Evolutionary conservation across 78 protist species (phyloP), one percentile per base, ranked within the genome.

Genomic region (Dictyostelium capitatum): DNA sequence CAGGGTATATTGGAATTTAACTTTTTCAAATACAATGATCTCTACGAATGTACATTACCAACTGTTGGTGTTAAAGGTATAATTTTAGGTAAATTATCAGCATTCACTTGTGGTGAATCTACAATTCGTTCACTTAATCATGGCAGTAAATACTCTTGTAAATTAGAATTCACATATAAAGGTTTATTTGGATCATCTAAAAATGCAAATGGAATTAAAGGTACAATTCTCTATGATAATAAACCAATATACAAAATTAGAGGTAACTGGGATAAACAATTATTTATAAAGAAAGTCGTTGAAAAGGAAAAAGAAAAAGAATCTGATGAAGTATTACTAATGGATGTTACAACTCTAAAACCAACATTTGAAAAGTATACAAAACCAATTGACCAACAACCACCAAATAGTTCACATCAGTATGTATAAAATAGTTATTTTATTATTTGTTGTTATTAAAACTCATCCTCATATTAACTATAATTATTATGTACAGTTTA

Each of bases 231-330:
- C 43, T 9, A 46, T 48, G 67, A 48, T 28, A 54, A 47, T 48
- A 85, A 85, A 75, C 43, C 25, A 28, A 7, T 75, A 0, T 46
- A 59, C 48, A 85, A 75, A 30, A 47, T 85, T 11, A 77, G 79
- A 28, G 92, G 92, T 19, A 73, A 85, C 46, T 85, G 92, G 92
- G 92, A 85, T 48, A 75, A 30, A 14, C 72, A 75, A 75, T 17
- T 85, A 3, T 46, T 59, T 3, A 28, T 75, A 12, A n/a, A n/a
- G 0, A 47, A 28, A 48, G 23, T 53, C 6, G 15, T 25, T 28
- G 65, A 77, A 23, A 62, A 25, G 11, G 28, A 37, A 25, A 9
- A 11, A 25, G 28, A 43, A 6, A 19, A 20, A 6, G 19, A 14
- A 41, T 43, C 50, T 20, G 53, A 20, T 10, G 79, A 75, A 4